Percentiles rank a stretch among this genome's conserved stretches.
These are phyloP conservation scores for Biscutella laevigata DNA, from an alignment of 441 rosid species.

Conservation along the genomic window DNA sequence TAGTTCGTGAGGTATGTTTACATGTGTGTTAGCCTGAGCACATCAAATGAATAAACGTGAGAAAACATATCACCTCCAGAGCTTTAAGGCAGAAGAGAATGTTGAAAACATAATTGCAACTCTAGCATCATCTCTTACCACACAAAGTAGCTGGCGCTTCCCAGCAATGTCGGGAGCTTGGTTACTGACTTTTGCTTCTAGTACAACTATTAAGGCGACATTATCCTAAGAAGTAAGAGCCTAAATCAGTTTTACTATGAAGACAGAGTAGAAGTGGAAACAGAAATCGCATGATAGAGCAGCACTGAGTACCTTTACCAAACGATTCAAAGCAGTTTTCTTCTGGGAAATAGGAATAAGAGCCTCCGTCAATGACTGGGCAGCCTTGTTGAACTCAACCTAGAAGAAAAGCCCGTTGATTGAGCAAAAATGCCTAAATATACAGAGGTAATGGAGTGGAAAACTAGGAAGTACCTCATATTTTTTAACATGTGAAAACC, in stretches of 20 bases:
- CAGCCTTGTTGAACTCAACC: slow-evolving; percentile 94
- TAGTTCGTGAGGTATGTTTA: slow-evolving; percentile 43
- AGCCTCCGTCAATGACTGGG: slow-evolving; percentile 85
- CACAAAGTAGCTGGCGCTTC: slow-evolving; percentile 79
- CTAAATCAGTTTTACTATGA: slow-evolving; percentile 1
- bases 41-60: slow-evolving; percentile 5
- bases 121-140: slow-evolving; percentile 29
- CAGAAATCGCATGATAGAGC: too few species aligned
- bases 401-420: slow-evolving; percentile 20
- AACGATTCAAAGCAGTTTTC: slow-evolving; percentile 67
- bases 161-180: slow-evolving; percentile 70
- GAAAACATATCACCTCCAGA: background rate
- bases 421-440: background rate
- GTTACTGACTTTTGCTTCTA: slow-evolving; percentile 71
- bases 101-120: background rate
- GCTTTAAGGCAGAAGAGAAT: background rate
- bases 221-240: slow-evolving; percentile 44
- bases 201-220: slow-evolving; percentile 74
- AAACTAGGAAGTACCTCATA: slow-evolving; percentile 49
- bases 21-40: slow-evolving; percentile 27
- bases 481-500: slow-evolving; percentile 27
- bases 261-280: background rate
- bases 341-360: slow-evolving; percentile 64
- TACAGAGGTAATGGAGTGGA: background rate
- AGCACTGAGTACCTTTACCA: slow-evolving; percentile 52